Base-by-base conservation (phyloP, 768 basidiomycete species). In the Russula griseocarnosa region DNA sequence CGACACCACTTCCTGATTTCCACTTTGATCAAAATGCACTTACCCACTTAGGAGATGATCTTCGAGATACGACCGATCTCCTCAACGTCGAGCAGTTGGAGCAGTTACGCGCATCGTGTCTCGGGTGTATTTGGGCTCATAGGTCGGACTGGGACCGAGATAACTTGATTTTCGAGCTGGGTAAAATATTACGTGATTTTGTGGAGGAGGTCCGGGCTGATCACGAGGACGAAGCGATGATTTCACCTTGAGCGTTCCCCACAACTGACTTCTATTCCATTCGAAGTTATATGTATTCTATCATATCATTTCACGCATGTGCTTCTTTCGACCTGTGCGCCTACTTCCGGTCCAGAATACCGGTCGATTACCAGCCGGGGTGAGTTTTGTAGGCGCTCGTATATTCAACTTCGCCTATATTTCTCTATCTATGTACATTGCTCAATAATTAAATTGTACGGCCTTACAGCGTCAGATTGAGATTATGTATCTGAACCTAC, bases 81-180 rank as follows among this genome's bases (percentile, higher is more conserved):
- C 77, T 98, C 49, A 90, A 79, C 28, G 80, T 98, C 55, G 97
- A 99, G 71, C 86, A 96, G 71, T 82, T 99, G 7, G 97, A 98
- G 72, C 94, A 98, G 74, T 80, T 99, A 7, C 84, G 97, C 6
- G 95, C 97, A 9, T 85, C 82, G 3, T 88, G 86, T 69, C 82
- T 94, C 28, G 84, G 86, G 47, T 78, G 78, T 55, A 80, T 98
- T n/a, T 99, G 95, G 95, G 78, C 84, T 32, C 85, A 84, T 66
- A 77, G 94, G 40, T 76, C 78, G 14, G 88, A 89, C 38, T 99
- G 97, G 97, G 83, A 97, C 71, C 80, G 95, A 52, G 81, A 83
- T 69, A 74, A 71, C 7, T 77, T 95, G 56, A 72, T 96, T 2
- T 71, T 72, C 32, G 85, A 90, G 67, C 73, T 94, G 58, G 67